Conservation (phyloP, 2,329 filamentous ascomycete genomes). For the Fusarium veterinarium region DNA sequence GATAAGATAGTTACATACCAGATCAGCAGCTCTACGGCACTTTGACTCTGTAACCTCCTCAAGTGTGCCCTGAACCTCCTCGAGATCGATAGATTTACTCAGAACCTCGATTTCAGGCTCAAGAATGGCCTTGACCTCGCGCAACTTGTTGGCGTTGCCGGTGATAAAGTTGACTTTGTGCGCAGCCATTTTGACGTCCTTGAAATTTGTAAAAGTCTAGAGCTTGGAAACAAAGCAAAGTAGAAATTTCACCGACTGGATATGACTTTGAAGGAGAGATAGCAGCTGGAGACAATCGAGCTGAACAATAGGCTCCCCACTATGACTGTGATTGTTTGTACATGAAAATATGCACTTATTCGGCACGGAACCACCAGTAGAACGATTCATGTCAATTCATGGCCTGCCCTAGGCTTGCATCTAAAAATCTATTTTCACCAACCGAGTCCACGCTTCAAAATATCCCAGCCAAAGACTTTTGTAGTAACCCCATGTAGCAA, state of each 20-base stretch:
- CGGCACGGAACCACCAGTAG: slow-evolving; percentile 18
- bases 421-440: slow-evolving; percentile 40
- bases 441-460: slow-evolving; percentile 10
- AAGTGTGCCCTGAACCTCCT: slow-evolving; percentile 91
- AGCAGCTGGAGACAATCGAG: slow-evolving; percentile 8
- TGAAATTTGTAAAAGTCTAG: neutral
- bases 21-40: slow-evolving; percentile 81
- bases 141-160: slow-evolving; percentile 93
- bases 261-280: neutral
- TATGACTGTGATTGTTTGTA: neutral
- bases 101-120: slow-evolving; percentile 77
- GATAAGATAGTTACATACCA: slow-evolving; percentile 61
- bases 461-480: neutral
- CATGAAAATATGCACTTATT: slow-evolving; percentile 34
- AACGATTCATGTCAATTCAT: slow-evolving; percentile 35
- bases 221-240: neutral
- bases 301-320: slow-evolving; percentile 20
- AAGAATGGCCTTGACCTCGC: slow-evolving; percentile 89
- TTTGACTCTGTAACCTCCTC: slow-evolving; percentile 94
- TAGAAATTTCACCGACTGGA: neutral
- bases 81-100: slow-evolving; percentile 80
- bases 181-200: slow-evolving; percentile 52
- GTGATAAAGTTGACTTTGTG: slow-evolving; percentile 88
- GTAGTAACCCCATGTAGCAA: neutral
- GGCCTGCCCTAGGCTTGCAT: slow-evolving; percentile 33